A percentile compares a stretch with the other conserved stretches of the same genome.
phyloP scores from a whole-genome alignment of 208 protist genomes.

The Trypanosoma rangeli region DNA sequence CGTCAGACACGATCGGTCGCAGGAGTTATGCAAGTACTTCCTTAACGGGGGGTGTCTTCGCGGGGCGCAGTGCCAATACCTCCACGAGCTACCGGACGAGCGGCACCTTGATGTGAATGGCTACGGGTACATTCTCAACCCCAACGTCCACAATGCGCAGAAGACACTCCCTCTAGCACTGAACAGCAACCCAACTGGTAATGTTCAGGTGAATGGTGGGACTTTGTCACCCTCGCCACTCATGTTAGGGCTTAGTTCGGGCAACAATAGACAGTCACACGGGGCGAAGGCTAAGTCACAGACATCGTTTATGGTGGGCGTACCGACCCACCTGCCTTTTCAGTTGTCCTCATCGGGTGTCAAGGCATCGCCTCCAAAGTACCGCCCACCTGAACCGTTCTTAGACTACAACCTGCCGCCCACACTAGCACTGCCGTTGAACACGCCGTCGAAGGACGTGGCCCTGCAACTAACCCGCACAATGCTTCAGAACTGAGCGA shows the following conservation, averaged over 20 bases:
- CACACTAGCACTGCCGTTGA: conserved; percentile 73
- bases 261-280: conserved; percentile 22
- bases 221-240: conserved; percentile 33
- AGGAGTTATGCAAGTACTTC: conserved; percentile 90
- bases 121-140: conserved; percentile 85
- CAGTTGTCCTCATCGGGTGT: conserved; percentile 8
- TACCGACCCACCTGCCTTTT: conserved; percentile 21
- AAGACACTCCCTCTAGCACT: conserved; percentile 62
- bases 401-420: conserved; percentile 88
- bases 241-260: conserved; percentile 39
- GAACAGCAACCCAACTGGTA: conserved; percentile 16
- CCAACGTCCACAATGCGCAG: conserved; percentile 87
- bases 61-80: conserved; percentile 71
- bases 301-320: conserved; percentile 22
- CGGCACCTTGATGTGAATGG: conserved; percentile 88
- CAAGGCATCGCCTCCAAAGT: conserved; percentile 57
- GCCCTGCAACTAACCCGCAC: conserved; percentile 37
- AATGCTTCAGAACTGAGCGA: conserved; percentile 62
- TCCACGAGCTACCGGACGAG: conserved; percentile 88
- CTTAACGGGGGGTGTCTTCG: conserved; percentile 88
- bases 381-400: conserved; percentile 84
- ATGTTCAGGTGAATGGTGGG: conserved; percentile 26
- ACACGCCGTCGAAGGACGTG: conserved; percentile 46
- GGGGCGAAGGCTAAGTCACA: conserved; percentile 29
- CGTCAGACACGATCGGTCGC: conserved; percentile 59